Evolutionary conservation across 169 alveolate species (phyloP).

Genomic region (Plasmodium vinckei): DNA sequence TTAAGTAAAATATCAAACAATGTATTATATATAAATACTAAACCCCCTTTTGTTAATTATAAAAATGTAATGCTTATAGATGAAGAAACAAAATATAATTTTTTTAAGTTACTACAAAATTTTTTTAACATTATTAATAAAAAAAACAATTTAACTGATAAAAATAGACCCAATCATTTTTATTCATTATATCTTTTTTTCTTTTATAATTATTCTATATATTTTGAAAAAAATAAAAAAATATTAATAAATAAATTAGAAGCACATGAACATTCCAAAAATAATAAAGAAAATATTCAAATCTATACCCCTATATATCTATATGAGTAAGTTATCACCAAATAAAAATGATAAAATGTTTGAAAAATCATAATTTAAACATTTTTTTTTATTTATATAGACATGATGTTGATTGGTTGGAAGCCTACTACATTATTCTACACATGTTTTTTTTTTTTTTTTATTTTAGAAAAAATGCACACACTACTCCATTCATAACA

Average conservation of each 20-base stretch:
- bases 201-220: slow-evolving; percentile 36
- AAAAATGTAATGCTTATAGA: slow-evolving; percentile 4
- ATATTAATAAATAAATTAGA: slow-evolving; percentile 19
- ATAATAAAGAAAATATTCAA: slow-evolving; percentile 35
- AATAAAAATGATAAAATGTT: neutral
- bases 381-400: neutral
- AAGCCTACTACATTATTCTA: no score
- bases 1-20: slow-evolving; percentile 11
- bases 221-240: slow-evolving; percentile 10
- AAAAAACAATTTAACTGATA: neutral
- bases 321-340: slow-evolving; percentile 18
- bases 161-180: slow-evolving; percentile 2
- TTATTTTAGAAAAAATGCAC: slow-evolving; percentile 11
- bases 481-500: neutral
- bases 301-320: slow-evolving; percentile 19
- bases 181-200: slow-evolving; percentile 24
- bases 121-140: slow-evolving; percentile 1
- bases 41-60: slow-evolving; percentile 26
- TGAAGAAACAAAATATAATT: neutral
- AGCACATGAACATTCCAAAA: slow-evolving; percentile 13
- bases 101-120: neutral
- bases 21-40: slow-evolving; percentile 27
- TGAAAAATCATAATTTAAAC: neutral
- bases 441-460: neutral
- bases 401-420: no score